phyloP scores from a whole-genome alignment of 169 alveolate genomes.

The Cyclospora cayetanensis region DNA sequence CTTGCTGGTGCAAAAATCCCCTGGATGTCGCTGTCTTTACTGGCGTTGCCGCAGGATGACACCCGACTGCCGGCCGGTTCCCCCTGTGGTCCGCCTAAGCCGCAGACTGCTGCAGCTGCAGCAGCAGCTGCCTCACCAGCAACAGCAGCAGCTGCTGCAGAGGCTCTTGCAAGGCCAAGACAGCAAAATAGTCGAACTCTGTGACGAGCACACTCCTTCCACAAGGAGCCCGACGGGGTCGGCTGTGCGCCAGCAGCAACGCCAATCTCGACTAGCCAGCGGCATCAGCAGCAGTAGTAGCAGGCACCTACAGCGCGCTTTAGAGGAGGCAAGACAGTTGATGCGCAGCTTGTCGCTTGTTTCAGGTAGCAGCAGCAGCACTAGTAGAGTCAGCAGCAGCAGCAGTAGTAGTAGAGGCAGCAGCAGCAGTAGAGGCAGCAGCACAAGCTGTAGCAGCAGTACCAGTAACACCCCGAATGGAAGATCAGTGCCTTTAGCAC shows the following conservation, averaged over 20 bases:
- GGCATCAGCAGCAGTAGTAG: slow-evolving; percentile 6
- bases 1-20: too few species aligned
- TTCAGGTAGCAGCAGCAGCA: neutral
- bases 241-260: neutral
- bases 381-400: neutral
- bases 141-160: neutral
- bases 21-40: neutral
- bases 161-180: neutral
- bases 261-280: too few species aligned
- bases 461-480: too few species aligned
- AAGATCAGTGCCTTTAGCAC: too few species aligned
- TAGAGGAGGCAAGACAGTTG: neutral
- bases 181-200: neutral
- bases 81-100: neutral
- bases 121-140: neutral
- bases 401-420: neutral
- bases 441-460: too few species aligned
- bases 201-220: neutral
- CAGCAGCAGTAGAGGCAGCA: slow-evolving; percentile 1
- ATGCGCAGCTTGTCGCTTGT: neutral
- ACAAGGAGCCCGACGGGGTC: neutral
- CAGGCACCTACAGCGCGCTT: neutral
- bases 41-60: neutral
- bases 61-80: neutral
- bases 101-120: neutral